Percentiles rank a stretch among this genome's conserved stretches.
Conservation (phyloP, 2,329 filamentous ascomycete species). For the Aureobasidium sp. region DNA sequence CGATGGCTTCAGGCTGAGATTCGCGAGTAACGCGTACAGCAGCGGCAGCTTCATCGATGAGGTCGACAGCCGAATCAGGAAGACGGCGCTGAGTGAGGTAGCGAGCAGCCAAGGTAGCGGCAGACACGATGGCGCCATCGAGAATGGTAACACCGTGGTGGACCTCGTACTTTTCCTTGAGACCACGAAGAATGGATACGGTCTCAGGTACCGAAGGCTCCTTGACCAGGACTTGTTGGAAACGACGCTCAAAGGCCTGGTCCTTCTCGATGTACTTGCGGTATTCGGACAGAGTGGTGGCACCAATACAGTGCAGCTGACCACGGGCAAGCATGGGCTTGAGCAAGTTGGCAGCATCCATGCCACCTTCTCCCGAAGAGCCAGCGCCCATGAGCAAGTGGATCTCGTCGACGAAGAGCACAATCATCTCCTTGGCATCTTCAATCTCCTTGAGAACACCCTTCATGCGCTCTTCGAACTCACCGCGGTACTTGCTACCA, state of each 20-base stretch:
- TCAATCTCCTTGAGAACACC: constrained; percentile 95
- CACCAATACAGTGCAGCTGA: constrained; percentile 95
- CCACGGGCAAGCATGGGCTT: constrained; percentile 98
- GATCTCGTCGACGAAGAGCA: constrained; percentile 98
- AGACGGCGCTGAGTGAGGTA: constrained; percentile 87
- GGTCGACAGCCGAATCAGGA: constrained; percentile 91
- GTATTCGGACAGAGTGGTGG: constrained; percentile 91
- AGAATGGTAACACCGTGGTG: constrained; percentile 97
- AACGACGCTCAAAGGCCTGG: constrained; percentile 92
- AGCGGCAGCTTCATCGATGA: constrained; percentile 92
- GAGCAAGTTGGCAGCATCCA: constrained; percentile 95
- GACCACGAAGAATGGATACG: constrained; percentile 91
- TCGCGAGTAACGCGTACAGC: constrained; percentile 94
- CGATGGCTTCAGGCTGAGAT: constrained; percentile 91
- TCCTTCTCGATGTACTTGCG: constrained; percentile 99
- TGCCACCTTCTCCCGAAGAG: constrained; percentile 87
- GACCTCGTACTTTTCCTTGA: constrained; percentile 97
- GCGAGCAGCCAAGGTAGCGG: constrained; percentile 83
- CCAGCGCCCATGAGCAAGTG: constrained; percentile 98
- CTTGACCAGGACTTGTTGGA: constrained; percentile 97
- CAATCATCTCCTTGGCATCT: constrained; percentile 90
- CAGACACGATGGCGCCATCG: constrained; percentile 83
- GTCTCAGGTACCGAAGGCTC: constrained; percentile 85
- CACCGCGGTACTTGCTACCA: constrained; percentile 95
- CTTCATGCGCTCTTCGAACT: constrained; percentile 99